These are phyloP conservation scores for Malus asiatica DNA, from an alignment of 306 rosid genomes.

Conservation along the genomic window DNA sequence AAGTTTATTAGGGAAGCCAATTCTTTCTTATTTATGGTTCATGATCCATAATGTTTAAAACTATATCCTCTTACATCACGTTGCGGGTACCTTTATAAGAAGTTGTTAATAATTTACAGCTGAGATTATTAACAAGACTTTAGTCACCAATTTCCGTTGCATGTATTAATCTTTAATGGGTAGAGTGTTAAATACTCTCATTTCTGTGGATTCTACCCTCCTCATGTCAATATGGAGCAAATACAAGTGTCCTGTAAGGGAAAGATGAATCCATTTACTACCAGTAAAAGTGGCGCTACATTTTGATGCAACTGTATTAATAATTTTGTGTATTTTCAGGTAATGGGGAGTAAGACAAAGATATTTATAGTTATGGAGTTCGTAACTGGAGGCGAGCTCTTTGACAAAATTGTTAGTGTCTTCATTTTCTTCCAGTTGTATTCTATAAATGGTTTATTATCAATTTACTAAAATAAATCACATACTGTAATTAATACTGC, in stretches of 20 bases:
- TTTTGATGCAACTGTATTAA: neutral
- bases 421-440: neutral
- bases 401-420: conserved; percentile 90
- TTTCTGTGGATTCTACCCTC: neutral
- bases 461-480: neutral
- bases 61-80: neutral
- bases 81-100: neutral
- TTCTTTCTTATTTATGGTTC: neutral
- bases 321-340: conserved; percentile 40
- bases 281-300: neutral
- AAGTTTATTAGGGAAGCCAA: too few species aligned
- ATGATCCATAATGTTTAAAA: neutral
- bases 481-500: neutral
- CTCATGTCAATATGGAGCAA: neutral
- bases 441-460: neutral
- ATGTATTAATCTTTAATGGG: neutral
- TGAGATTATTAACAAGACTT: neutral
- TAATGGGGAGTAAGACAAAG: conserved; percentile 92
- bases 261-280: neutral
- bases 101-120: neutral
- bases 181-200: neutral
- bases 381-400: conserved; percentile 96
- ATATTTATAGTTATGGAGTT: conserved; percentile 90
- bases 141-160: neutral
- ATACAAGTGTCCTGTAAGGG: neutral